Percentiles rank a stretch among this genome's conserved stretches.
phyloP scores from a whole-genome alignment of 2,329 filamentous ascomycete species.

The Clonostachys rosea region DNA sequence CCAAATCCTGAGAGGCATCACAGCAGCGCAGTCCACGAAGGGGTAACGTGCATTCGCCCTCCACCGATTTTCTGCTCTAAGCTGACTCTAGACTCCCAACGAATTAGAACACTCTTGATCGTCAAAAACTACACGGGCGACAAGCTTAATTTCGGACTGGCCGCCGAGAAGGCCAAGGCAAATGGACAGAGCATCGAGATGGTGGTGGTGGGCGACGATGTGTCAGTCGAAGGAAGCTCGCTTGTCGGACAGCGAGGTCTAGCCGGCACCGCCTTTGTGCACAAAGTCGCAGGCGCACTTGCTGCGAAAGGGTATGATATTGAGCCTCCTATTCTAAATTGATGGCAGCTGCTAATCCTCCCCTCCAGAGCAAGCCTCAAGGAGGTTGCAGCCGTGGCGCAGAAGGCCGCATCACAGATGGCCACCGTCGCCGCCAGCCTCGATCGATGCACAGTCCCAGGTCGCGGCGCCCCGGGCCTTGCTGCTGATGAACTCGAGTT shows the following conservation, averaged over 20 bases:
- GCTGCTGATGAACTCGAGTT: conserved; percentile 54
- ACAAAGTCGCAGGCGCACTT: conserved; percentile 83
- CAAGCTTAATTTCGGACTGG: conserved; percentile 89
- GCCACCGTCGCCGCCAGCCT: conserved; percentile 86
- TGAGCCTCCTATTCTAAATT: too few species aligned
- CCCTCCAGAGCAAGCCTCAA: conserved; percentile 42
- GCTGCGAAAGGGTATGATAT: conserved; percentile 58
- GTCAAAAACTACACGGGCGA: conserved; percentile 95
- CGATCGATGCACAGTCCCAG: conserved; percentile 90
- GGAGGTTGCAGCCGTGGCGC: conserved; percentile 69
- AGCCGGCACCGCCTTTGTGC: conserved; percentile 84
- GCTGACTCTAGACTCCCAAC: too few species aligned
- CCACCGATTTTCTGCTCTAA: too few species aligned
- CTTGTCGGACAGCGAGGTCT: conserved; percentile 91
- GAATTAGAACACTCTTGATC: conserved; percentile 52
- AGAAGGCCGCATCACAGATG: conserved; percentile 67
- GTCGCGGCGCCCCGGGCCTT: conserved; percentile 49
- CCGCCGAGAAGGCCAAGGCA: conserved; percentile 84
- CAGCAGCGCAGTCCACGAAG: conserved; percentile 28
- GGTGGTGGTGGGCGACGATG: conserved; percentile 89
- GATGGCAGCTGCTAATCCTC: too few species aligned
- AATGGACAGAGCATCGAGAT: conserved; percentile 76
- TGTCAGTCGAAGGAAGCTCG: conserved; percentile 76
- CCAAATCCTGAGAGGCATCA: conserved; percentile 75
- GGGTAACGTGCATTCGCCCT: too few species aligned